Evolutionary conservation across 1,284 basidiomycete species (phyloP), one percentile per base, ranked within the genome.

Genomic region (Heterobasidion parviporum): DNA sequence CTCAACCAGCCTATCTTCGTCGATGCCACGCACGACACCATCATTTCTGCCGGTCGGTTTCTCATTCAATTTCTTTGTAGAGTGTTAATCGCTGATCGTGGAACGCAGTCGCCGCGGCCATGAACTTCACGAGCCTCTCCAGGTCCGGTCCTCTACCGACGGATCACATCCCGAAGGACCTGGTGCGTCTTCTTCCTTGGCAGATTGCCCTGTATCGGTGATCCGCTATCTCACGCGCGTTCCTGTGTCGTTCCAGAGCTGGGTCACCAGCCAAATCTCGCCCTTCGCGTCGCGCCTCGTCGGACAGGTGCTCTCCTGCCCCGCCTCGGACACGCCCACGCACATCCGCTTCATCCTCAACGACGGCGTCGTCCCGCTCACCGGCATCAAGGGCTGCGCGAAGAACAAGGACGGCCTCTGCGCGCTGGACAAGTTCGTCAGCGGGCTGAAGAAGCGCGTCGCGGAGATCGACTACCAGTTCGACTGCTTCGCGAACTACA

Each of bases 351-450:
- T 74, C 73, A 64, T 80, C 33, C 65, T 81, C 32, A 81, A 81
- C 60, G 80, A 81, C 59, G 87, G 78, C 2, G 77, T 83, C 1
- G 71, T 89, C 2, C 86, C 88, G 0, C 73, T 89, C 8, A 80
- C 77, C 2, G 79, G 80, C 9, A 73, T 85, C 53, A 66, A 70
- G 9, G 82, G 81, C 1, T 87, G 84, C 65, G 65, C 63, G 14
- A 59, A 70, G 8, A 70, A 80, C 59, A 66, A 69, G 9, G 73
- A 85, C 56, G 83, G 85, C 0, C 63, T 84, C n/a, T 88, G 85
- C 60, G 67, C 71, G 1, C 61, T 87, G 5, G 65, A 70, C 6
- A 68, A 74, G 5, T 87, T 83, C 66, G 74, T 87, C 38, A 62
- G 61, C 3, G 73, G 70, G 15, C 72, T 81, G 70, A 65, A 77